Evolutionary conservation across 345 rosid genomes (phyloP).

Genomic region (Linum tenue): DNA sequence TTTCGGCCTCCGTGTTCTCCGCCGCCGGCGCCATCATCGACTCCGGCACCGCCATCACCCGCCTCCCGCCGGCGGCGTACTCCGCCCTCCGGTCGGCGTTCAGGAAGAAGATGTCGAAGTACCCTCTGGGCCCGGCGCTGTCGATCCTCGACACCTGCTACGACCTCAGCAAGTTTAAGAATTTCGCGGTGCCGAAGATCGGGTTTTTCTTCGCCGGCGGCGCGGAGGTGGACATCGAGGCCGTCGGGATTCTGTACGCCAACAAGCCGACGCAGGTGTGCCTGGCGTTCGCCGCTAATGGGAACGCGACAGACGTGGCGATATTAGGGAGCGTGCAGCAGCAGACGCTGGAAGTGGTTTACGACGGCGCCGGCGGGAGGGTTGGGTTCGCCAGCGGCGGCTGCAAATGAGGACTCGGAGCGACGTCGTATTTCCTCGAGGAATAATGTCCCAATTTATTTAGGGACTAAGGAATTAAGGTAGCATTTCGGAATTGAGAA

Average conservation of each 20-base stretch:
- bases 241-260: slow-evolving; percentile 39
- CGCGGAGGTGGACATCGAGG: slow-evolving; percentile 33
- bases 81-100: slow-evolving; percentile 39
- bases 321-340: slow-evolving; percentile 80
- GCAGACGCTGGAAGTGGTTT: slow-evolving; percentile 53
- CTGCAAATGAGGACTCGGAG: slow-evolving; percentile 46
- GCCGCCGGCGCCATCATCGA: slow-evolving; percentile 56
- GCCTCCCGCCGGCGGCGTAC: slow-evolving; percentile 62
- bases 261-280: slow-evolving; percentile 47
- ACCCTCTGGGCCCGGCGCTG: no score
- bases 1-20: slow-evolving; percentile 41
- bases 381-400: slow-evolving; percentile 62
- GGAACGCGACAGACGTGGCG: slow-evolving; percentile 33
- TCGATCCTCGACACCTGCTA: slow-evolving; percentile 78
- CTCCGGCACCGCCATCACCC: slow-evolving; percentile 80
- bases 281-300: slow-evolving; percentile 66
- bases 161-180: slow-evolving; percentile 34
- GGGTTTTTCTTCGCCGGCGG: slow-evolving; percentile 41
- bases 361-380: slow-evolving; percentile 50
- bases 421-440: no score
- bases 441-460: no score
- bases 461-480: no score
- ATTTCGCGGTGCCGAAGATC: slow-evolving; percentile 38
- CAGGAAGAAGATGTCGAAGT: slow-evolving; percentile 38
- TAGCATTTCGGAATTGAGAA: no score